These are phyloP conservation scores for Pythium brachiatum DNA, from an alignment of 352 stramenopile genomes.

Conservation along the genomic window DNA sequence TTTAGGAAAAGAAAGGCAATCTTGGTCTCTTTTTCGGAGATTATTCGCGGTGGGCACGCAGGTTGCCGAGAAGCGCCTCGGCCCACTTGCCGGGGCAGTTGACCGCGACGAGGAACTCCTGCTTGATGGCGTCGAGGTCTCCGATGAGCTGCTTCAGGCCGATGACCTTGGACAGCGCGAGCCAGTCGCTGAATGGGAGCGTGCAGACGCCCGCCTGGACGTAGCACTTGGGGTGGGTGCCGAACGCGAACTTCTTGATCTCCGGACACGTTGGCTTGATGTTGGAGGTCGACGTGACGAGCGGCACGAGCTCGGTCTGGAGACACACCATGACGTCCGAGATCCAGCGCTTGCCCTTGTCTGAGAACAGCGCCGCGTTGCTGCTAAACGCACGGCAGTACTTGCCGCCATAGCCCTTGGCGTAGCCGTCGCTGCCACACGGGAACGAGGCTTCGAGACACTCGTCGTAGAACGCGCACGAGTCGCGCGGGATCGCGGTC, in stretches of 20 bases:
- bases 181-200: conserved; percentile 25
- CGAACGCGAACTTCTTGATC: conserved; percentile 32
- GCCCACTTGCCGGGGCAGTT: conserved; percentile 25
- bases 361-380: conserved; percentile 25
- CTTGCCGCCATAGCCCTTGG: conserved; percentile 28
- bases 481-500: conserved; percentile 23
- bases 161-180: conserved; percentile 28
- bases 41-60: conserved; percentile 7
- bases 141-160: conserved; percentile 29
- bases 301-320: conserved; percentile 26
- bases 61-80: conserved; percentile 15
- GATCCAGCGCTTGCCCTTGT: conserved; percentile 29
- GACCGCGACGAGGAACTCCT: conserved; percentile 15
- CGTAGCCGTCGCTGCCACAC: conserved; percentile 26
- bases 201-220: conserved; percentile 28
- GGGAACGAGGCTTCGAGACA: conserved; percentile 29
- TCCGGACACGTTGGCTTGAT: conserved; percentile 17
- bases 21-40: not conserved
- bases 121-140: conserved; percentile 29
- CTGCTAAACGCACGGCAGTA: conserved; percentile 29
- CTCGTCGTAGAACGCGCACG: conserved; percentile 31
- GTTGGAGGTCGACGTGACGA: conserved; percentile 12
- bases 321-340: conserved; percentile 33
- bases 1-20: not conserved
- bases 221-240: conserved; percentile 36